Conservation (phyloP, 805 yeast genomes). For the Pichia cephalocereana region DNA sequence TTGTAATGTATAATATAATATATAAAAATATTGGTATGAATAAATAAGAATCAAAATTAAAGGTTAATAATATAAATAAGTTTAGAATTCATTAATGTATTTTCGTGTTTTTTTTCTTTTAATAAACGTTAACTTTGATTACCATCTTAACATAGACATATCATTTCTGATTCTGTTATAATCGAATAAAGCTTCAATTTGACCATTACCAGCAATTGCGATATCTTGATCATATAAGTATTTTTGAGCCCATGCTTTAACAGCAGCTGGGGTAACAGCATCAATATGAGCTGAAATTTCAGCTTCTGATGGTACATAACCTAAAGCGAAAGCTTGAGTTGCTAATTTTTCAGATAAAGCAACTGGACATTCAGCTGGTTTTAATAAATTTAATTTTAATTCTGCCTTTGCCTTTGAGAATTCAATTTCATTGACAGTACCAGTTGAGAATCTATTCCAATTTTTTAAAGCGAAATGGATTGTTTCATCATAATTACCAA, state of each 20-base stretch:
- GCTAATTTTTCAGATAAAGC: conserved; percentile 39
- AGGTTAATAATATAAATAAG: not conserved
- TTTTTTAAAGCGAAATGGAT: conserved; percentile 75
- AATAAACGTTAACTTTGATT: conserved; percentile 9
- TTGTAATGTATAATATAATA: not conserved
- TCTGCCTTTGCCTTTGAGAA: conserved; percentile 68
- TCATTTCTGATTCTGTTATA: conserved; percentile 82
- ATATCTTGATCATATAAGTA: conserved; percentile 79
- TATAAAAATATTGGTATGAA: not conserved
- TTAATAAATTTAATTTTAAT: conserved; percentile 54
- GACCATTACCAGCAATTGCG: conserved; percentile 78
- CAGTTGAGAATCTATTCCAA: conserved; percentile 76
- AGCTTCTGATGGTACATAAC: conserved; percentile 51
- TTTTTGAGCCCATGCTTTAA: conserved; percentile 66
- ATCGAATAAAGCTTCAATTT: conserved; percentile 76
- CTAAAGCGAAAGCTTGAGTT: conserved; percentile 46
- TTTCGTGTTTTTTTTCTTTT: not conserved
- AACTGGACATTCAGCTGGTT: conserved; percentile 36
- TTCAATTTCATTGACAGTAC: conserved; percentile 66
- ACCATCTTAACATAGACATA: conserved; percentile 85
- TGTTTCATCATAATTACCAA: conserved; percentile 59
- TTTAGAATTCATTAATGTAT: not conserved
- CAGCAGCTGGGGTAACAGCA: conserved; percentile 46
- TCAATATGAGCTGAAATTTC: conserved; percentile 58
- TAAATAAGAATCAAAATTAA: not conserved